These are phyloP conservation scores for Phytophthora lateralis DNA, from an alignment of 352 stramenopile species.

Conservation along the genomic window DNA sequence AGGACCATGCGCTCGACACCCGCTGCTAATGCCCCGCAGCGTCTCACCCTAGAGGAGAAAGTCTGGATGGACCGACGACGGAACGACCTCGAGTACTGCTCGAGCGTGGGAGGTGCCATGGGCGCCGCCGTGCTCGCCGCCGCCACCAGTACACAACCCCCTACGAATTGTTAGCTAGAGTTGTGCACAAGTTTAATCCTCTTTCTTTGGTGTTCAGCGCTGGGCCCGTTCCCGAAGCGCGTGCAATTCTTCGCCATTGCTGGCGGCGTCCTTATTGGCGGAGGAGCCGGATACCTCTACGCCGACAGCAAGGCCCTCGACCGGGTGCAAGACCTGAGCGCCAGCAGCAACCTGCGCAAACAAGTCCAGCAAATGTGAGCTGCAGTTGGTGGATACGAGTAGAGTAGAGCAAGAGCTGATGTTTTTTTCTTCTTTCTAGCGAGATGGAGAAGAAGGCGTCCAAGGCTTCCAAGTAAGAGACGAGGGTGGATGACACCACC, in stretches of 20 bases:
- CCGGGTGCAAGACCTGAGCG: constrained; percentile 77
- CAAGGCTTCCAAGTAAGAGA: constrained; percentile 43
- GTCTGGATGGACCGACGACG: constrained; percentile 79
- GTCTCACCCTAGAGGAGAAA: constrained; percentile 83
- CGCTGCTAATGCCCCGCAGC: constrained; percentile 24
- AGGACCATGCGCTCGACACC: constrained; percentile 25
- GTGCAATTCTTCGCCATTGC: constrained; percentile 66
- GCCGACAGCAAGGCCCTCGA: constrained; percentile 75
- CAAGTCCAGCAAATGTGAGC: constrained; percentile 82
- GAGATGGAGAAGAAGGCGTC: constrained; percentile 69
- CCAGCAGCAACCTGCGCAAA: constrained; percentile 76
- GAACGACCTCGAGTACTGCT: constrained; percentile 70
- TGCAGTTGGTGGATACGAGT: neutral
- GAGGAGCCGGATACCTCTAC: constrained; percentile 64
- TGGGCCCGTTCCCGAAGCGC: constrained; percentile 69
- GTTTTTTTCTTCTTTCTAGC: constrained; percentile 24
- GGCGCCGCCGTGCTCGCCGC: constrained; percentile 53
- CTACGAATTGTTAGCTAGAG: neutral
- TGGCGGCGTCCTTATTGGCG: constrained; percentile 65
- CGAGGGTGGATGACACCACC: too few relatives aligned
- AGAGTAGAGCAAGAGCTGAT: neutral
- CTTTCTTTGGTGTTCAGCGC: constrained; percentile 37
- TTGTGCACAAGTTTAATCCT: neutral
- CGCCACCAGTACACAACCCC: constrained; percentile 53
- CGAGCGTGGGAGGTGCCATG: constrained; percentile 58